Base-by-base conservation (phyloP, 768 basidiomycete species). In the Holtermanniella nyarrowii region DNA sequence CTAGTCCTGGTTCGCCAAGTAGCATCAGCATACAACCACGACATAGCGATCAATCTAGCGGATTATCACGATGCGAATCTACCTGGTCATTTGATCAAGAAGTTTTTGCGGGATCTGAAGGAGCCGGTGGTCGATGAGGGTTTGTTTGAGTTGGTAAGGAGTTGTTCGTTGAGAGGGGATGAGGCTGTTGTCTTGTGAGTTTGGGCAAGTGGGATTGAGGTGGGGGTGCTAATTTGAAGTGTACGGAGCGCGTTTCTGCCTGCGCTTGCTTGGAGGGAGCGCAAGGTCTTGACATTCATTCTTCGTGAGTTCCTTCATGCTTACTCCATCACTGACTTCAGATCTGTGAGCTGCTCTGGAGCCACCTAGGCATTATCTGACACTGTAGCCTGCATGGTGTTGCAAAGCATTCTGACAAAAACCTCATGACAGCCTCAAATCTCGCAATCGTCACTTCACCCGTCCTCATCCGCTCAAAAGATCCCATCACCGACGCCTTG, bases 401-500 rank as follows among this genome's bases (percentile, higher is more conserved):
- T 0, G 44, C 46, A 5, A 26, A 39, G 7, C 53, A 61, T 53
- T 53, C 56, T 31, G 5, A 18, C 1, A 23, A n/a, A 2, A 64
- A 60, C 4, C 53, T 49, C 20, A 67, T 67, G 65, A 52, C 60
- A 5, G 26, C 60, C 0, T 50, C 58, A 2, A 54, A 58, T 20
- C 45, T 57, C 14, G 53, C 65, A 4, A 67, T 64, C 42, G 55
- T 58, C 26, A 47, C 62, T 23, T 58, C 65, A 1, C 65, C 65
- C 4, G 42, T 47, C 21, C 53, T 67, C 22, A 64, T 67, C 18
- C 21, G 40, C 13, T 56, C 58, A n/a, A 44, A 53, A 4, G 56
- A 67, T 51, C 52, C 60, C 0, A 45, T 67, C 5, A 57, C 62
- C 45, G 65, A 67, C 27, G 57, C 59, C 11, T 47, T 53, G 26